These are phyloP conservation scores for Kondoa subrosea DNA, from an alignment of 768 basidiomycete genomes.

Conservation along the genomic window DNA sequence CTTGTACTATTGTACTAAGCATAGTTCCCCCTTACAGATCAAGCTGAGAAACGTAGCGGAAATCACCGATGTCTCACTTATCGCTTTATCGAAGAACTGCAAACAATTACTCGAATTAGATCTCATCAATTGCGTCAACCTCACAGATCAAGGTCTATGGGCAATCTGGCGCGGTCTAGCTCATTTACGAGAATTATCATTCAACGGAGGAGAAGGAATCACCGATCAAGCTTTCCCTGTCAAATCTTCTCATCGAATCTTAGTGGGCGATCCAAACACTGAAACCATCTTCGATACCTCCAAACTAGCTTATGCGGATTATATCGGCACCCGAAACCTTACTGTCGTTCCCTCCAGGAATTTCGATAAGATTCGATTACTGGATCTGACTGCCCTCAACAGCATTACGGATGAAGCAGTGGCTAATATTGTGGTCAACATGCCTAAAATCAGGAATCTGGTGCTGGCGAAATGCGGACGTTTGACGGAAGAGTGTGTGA, in stretches of 20 bases:
- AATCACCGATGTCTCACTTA: slow-evolving; percentile 60
- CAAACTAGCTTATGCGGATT: neutral
- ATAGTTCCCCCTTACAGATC: slow-evolving; percentile 36
- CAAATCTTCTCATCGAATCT: neutral
- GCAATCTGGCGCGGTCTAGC: slow-evolving; percentile 64
- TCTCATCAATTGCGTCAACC: slow-evolving; percentile 59
- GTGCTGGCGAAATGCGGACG: slow-evolving; percentile 67
- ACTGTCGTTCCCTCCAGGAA: slow-evolving; percentile 30
- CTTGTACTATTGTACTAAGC: neutral
- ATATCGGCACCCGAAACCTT: neutral
- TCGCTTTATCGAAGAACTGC: slow-evolving; percentile 57
- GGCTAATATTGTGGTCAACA: slow-evolving; percentile 61
- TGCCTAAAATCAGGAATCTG: slow-evolving; percentile 67
- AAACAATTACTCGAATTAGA: slow-evolving; percentile 86
- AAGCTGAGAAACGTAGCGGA: slow-evolving; percentile 63
- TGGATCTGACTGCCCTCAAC: slow-evolving; percentile 76
- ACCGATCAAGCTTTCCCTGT: slow-evolving; percentile 77
- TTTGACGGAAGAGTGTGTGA: slow-evolving; percentile 65
- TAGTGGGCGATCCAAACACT: neutral
- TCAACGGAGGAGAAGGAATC: slow-evolving; percentile 59
- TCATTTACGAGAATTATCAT: slow-evolving; percentile 77
- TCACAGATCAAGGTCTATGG: slow-evolving; percentile 61
- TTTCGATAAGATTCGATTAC: slow-evolving; percentile 74
- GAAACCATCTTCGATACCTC: neutral
- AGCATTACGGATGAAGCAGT: slow-evolving; percentile 65